A percentile compares a stretch with the other conserved stretches of the same genome.
These are phyloP conservation scores for Astragalus membranaceus DNA, from an alignment of 306 rosid genomes.

Conservation along the genomic window DNA sequence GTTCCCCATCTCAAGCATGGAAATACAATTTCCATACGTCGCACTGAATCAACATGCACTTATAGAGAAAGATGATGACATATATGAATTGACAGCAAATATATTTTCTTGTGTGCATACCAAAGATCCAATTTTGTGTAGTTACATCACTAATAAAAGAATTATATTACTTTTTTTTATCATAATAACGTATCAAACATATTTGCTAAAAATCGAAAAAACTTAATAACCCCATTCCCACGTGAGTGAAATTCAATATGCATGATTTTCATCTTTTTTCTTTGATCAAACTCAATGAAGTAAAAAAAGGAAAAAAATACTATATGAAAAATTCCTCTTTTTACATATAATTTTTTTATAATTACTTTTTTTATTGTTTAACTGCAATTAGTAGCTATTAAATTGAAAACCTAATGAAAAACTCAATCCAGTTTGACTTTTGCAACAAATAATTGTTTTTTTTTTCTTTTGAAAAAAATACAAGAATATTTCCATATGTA, in stretches of 20 bases:
- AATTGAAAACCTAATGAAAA: neutral
- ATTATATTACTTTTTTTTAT: no score
- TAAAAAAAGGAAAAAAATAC: no score
- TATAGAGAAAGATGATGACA: neutral
- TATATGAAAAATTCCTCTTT: neutral
- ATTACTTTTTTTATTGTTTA: neutral
- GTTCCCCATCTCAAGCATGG: neutral
- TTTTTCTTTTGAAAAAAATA: no score
- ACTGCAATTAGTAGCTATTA: neutral
- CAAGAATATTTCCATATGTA: no score
- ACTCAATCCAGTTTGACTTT: no score
- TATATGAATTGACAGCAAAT: neutral
- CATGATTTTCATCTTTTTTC: neutral
- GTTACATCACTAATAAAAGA: neutral
- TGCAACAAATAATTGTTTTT: no score
- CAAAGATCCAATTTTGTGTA: neutral
- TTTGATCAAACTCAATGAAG: neutral
- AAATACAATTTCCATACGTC: neutral
- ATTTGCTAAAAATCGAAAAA: neutral
- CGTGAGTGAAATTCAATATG: neutral
- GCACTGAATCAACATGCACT: slow-evolving; percentile 2
- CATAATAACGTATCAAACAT: neutral
- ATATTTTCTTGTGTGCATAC: neutral
- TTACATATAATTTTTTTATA: no score
- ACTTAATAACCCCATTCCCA: neutral